phyloP scores from a whole-genome alignment of 2,329 filamentous ascomycete species.

The Fragosphaeria purpurea region DNA sequence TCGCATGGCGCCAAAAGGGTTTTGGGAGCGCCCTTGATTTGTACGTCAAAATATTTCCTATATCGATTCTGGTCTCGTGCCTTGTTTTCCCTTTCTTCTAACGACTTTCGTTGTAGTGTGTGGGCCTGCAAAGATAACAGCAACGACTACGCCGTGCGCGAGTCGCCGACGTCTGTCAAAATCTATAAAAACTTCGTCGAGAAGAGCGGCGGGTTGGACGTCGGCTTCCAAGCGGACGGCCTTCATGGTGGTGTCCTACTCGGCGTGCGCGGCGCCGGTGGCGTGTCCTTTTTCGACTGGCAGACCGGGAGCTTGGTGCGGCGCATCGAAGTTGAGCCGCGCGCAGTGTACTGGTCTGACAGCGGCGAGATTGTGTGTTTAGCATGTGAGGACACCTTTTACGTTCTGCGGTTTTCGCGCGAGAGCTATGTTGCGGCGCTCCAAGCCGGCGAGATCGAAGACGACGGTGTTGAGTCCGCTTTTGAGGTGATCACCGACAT shows the following conservation, averaged over 20 bases:
- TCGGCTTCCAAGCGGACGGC: constrained; percentile 90
- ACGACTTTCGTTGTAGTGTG: constrained; percentile 30
- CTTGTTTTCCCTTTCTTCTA: neutral
- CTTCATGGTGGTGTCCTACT: constrained; percentile 81
- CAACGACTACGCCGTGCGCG: constrained; percentile 95
- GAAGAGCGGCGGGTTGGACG: constrained; percentile 77
- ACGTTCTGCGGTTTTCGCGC: constrained; percentile 82
- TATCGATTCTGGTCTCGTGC: neutral
- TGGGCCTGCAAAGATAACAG: constrained; percentile 97
- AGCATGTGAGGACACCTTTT: constrained; percentile 91
- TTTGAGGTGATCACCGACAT: constrained; percentile 96
- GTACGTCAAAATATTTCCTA: neutral
- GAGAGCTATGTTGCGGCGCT: constrained; percentile 79
- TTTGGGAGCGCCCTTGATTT: constrained; percentile 95
- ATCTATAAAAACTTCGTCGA: constrained; percentile 98
- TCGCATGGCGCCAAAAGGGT: constrained; percentile 94
- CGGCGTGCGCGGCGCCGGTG: constrained; percentile 89
- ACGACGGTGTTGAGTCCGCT: constrained; percentile 87
- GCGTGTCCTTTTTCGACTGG: constrained; percentile 96
- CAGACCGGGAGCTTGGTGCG: constrained; percentile 78
- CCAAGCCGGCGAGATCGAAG: constrained; percentile 72
- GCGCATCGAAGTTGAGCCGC: constrained; percentile 73
- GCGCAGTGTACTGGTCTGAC: constrained; percentile 88
- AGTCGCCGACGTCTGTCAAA: constrained; percentile 89
- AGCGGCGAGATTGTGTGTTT: constrained; percentile 87